Evolutionary conservation across 2,329 filamentous ascomycete genomes (phyloP), one percentile per base, ranked within the genome.

Genomic region (Microdochium paspali): DNA sequence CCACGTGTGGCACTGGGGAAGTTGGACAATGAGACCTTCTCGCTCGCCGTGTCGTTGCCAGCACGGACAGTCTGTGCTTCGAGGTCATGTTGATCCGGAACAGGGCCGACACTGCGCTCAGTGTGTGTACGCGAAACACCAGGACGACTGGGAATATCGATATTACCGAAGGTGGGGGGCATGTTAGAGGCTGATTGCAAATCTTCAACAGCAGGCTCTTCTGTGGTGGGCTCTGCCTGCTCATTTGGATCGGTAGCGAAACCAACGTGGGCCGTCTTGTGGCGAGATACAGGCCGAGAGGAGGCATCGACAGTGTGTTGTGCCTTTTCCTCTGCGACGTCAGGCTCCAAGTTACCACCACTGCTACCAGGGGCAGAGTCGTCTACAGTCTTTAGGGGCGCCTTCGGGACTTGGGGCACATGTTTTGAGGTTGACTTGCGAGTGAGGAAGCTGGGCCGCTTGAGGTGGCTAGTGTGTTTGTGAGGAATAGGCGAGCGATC

Each of bases 401-500:
- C n/a, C n/a, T n/a, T n/a, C 13, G 35, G 6, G 35, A 18, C 15
- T 12, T 40, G 35, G 5, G 35, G 35, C 6, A 40, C 18, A 40
- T 40, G 35, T 20, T 40, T 40, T 21, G 35, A 66, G 1, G 72
- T 76, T 0, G 76, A 78, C 20, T 69, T 58, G 5, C 74, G 65
- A 21, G 67, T 70, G 48, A 77, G 68, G 46, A 79, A 65, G 47
- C 65, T 66, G 1, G 72, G 70, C 20, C 72, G 61, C 49, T 64
- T 69, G 6, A 61, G 61, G 2, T 64, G 55, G 35, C 64, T 65
- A 20, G 6, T 7, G 20, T 64, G 60, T 3, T 65, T 60, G 43
- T 56, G 63, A 1, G 67, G 66, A 25, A 64, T 49, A 2, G 90
- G 90, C 2, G 85, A 84, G 44, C 91, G 76, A 63, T 96, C 90